A percentile compares a stretch with the other conserved stretches of the same genome.
Evolutionary conservation across 441 rosid genomes (phyloP).

Genomic region (Macaranga tanarius): DNA sequence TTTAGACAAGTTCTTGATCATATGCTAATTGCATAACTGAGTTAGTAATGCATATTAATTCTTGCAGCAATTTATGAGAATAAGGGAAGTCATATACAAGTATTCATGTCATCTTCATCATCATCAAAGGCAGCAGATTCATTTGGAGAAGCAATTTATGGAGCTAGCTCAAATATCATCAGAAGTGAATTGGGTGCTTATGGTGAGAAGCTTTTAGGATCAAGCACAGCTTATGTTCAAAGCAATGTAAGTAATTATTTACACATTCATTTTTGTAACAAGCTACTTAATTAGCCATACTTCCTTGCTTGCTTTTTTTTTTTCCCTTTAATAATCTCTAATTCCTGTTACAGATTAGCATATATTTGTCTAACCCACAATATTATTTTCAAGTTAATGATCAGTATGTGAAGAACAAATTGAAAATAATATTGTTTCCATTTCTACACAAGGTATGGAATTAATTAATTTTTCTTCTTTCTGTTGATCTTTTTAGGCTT

Average conservation of each 20-base stretch:
- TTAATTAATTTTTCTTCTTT: background rate
- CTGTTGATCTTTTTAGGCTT: too few species aligned
- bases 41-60: background rate
- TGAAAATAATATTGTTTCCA: slow-evolving; percentile 33
- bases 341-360: slow-evolving; percentile 14
- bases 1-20: background rate
- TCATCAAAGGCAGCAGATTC: background rate
- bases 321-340: background rate
- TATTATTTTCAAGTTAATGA: slow-evolving; percentile 37
- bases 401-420: slow-evolving; percentile 30
- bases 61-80: background rate
- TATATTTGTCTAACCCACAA: slow-evolving; percentile 23
- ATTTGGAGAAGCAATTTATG: slow-evolving; percentile 20
- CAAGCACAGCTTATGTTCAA: slow-evolving; percentile 31
- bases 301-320: background rate
- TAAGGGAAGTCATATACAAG: background rate
- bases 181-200: slow-evolving; percentile 26
- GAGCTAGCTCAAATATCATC: slow-evolving; percentile 18
- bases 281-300: too few species aligned
- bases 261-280: too few species aligned
- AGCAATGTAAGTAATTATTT: slow-evolving; percentile 23
- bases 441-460: slow-evolving; percentile 33
- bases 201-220: slow-evolving; percentile 25
- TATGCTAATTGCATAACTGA: background rate
- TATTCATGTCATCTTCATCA: background rate